Evolutionary conservation across 805 yeast species (phyloP).

Genomic region (Torulaspora franciscae): DNA sequence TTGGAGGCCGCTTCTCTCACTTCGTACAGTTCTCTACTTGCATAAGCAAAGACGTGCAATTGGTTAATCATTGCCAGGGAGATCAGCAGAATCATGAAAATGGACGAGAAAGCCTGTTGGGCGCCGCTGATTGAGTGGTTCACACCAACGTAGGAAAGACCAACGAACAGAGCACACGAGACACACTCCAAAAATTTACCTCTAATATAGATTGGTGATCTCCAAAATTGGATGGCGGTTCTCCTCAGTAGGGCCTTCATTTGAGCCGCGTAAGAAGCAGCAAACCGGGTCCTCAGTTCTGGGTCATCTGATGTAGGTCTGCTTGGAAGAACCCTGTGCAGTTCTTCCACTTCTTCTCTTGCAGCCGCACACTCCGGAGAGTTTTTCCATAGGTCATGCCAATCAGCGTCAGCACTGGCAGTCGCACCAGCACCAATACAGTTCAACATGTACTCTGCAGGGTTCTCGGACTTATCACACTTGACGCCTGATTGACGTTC

Average conservation of each 20-base stretch:
- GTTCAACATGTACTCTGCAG: constrained; percentile 71
- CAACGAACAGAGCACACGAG: constrained; percentile 55
- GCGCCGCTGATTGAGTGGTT: constrained; percentile 57
- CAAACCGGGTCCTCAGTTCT: constrained; percentile 42
- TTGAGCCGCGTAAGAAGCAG: constrained; percentile 42
- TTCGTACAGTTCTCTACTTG: constrained; percentile 61
- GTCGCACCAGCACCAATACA: constrained; percentile 82
- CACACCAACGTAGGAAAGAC: constrained; percentile 62
- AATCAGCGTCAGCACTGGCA: constrained; percentile 52
- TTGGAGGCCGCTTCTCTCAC: constrained; percentile 70
- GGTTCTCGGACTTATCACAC: constrained; percentile 58
- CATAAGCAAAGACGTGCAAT: constrained; percentile 54
- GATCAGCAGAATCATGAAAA: constrained; percentile 51
- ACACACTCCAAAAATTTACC: constrained; percentile 51
- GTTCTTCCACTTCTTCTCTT: constrained; percentile 46
- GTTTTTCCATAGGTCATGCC: constrained; percentile 57
- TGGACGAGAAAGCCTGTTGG: constrained; percentile 57
- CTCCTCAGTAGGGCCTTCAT: constrained; percentile 44
- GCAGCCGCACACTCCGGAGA: constrained; percentile 49
- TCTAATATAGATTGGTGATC: constrained; percentile 58
- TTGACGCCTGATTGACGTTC: constrained; percentile 68
- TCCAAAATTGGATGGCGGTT: constrained; percentile 57
- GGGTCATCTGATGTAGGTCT: constrained; percentile 35
- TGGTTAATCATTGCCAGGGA: constrained; percentile 56
- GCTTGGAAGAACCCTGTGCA: constrained; percentile 45